A percentile compares a stretch with the other conserved stretches of the same genome.
Conservation (phyloP, 148 eudicot genomes). For the Persicaria maculosa region DNA sequence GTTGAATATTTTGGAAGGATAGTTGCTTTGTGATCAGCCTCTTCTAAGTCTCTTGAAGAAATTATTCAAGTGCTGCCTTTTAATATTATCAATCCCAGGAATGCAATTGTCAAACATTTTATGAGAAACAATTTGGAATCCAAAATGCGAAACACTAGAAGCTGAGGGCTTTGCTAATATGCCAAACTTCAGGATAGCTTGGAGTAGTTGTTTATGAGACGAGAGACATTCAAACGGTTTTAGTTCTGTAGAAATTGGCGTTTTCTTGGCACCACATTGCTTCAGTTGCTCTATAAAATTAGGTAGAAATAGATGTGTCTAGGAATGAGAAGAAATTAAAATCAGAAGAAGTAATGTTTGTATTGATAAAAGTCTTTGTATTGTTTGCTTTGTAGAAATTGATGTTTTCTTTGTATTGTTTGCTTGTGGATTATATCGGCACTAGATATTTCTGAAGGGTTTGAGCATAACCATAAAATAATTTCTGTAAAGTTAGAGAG, state of each 20-base stretch:
- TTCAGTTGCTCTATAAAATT: neutral
- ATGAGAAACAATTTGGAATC: neutral
- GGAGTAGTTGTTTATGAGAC: neutral
- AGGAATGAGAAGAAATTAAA: neutral
- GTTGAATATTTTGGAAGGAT: neutral
- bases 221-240: neutral
- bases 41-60: neutral
- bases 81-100: neutral
- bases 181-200: neutral
- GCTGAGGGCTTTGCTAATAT: neutral
- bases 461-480: neutral
- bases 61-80: neutral
- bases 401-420: too few species aligned
- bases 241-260: neutral
- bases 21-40: neutral
- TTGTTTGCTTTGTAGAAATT: too few species aligned
- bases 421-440: neutral
- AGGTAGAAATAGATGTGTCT: neutral
- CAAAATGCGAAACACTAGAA: neutral
- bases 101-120: constrained; percentile 2
- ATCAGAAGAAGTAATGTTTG: neutral
- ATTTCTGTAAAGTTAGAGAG: neutral
- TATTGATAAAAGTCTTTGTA: neutral
- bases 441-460: neutral
- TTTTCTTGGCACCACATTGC: neutral